A percentile compares a stretch with the other conserved stretches of the same genome.
These are phyloP conservation scores for Tetrapisispora namnaoensis DNA, from an alignment of 805 yeast species.

Conservation along the genomic window DNA sequence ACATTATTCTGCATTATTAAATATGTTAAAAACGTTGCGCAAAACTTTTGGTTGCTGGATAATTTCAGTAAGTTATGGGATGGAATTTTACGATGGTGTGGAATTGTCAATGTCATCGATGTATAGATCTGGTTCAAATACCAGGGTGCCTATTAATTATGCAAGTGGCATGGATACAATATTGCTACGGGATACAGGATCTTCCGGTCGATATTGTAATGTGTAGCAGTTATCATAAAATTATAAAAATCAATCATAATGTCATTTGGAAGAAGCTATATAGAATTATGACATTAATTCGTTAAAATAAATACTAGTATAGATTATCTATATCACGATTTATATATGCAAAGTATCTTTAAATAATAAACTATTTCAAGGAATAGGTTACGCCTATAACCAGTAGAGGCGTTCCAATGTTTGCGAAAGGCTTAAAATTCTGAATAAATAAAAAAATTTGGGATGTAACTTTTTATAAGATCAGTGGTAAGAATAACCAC, in stretches of 20 bases:
- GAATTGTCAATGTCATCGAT: constrained; percentile 9
- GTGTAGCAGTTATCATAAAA: background rate
- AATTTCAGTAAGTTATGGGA: constrained; percentile 19
- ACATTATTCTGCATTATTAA: constrained; percentile 11
- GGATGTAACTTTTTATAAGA: background rate
- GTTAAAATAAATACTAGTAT: background rate
- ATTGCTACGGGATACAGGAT: constrained; percentile 16
- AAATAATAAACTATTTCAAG: background rate
- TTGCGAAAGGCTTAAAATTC: too few relatives aligned
- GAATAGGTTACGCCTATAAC: too few relatives aligned
- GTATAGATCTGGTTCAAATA: constrained; percentile 9
- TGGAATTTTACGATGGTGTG: constrained; percentile 23
- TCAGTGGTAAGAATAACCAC: constrained; percentile 26
- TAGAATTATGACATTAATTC: background rate
- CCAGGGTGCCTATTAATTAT: constrained; percentile 17
- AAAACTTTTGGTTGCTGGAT: constrained; percentile 24
- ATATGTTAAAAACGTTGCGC: constrained; percentile 13
- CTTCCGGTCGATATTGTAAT: constrained; percentile 8
- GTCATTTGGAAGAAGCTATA: background rate
- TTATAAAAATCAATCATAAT: too few relatives aligned
- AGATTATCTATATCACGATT: background rate
- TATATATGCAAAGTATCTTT: constrained; percentile 1
- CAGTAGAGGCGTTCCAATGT: too few relatives aligned
- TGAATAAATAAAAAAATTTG: too few relatives aligned
- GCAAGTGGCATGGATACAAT: constrained; percentile 21